phyloP scores from a whole-genome alignment of 345 rosid genomes.

The Triadica sebifera region DNA sequence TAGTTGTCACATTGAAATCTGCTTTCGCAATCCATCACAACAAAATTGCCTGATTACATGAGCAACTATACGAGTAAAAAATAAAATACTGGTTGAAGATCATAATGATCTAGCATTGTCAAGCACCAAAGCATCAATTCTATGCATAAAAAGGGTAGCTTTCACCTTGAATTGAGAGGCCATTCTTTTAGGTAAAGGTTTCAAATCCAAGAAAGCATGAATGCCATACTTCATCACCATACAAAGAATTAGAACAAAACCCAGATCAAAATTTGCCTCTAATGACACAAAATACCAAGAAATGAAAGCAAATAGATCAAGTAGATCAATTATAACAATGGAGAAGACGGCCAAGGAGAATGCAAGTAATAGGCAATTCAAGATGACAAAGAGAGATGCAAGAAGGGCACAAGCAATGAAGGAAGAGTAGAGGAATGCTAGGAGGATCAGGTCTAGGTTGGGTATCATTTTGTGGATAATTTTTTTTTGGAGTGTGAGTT shows the following conservation, averaged over 20 bases:
- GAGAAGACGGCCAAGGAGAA: conserved; percentile 25
- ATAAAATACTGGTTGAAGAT: background rate
- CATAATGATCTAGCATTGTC: background rate
- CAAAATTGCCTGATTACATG: background rate
- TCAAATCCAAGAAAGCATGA: background rate
- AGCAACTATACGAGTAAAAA: background rate
- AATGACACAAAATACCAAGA: conserved; percentile 9
- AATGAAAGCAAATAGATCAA: background rate
- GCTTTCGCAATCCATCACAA: background rate
- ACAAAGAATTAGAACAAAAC: conserved; percentile 31
- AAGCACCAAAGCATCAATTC: conserved; percentile 3
- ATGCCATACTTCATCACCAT: conserved; percentile 1
- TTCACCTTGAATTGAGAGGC: conserved; percentile 15
- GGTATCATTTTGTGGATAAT: conserved; percentile 27
- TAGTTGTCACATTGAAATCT: too few species aligned
- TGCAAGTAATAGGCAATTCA: conserved; percentile 22
- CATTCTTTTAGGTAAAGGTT: conserved; percentile 9
- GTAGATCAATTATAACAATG: conserved; percentile 29
- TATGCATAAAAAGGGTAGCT: background rate
- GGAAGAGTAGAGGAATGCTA: conserved; percentile 34
- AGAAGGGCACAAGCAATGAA: conserved; percentile 30
- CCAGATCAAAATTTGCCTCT: conserved; percentile 31
- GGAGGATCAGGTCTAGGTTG: conserved; percentile 38
- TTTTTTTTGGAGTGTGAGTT: background rate
- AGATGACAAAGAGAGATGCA: conserved; percentile 10